phyloP scores from a whole-genome alignment of 768 basidiomycete species.

The Lactarius sanguifluus region DNA sequence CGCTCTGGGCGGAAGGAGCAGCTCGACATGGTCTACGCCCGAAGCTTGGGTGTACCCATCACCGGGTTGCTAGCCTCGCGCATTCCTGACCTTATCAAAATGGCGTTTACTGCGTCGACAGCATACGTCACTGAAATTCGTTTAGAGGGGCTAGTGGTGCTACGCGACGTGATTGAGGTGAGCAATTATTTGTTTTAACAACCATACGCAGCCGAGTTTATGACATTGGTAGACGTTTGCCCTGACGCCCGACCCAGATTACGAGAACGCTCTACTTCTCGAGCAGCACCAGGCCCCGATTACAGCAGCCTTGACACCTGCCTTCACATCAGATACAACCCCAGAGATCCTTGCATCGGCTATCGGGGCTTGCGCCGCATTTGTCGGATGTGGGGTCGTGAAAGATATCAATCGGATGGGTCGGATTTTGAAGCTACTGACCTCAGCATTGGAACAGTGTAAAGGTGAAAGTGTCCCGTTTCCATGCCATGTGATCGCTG shows the following conservation, averaged over 20 bases:
- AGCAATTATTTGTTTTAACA: constrained; percentile 18
- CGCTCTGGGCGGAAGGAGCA: constrained; percentile 79
- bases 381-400: constrained; percentile 92
- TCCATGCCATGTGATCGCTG: background rate
- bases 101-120: constrained; percentile 97
- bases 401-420: constrained; percentile 92
- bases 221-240: constrained; percentile 71
- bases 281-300: constrained; percentile 99
- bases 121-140: constrained; percentile 96
- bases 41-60: constrained; percentile 53
- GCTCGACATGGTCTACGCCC: constrained; percentile 72
- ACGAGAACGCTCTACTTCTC: constrained; percentile 82
- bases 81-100: constrained; percentile 90
- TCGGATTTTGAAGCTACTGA: constrained; percentile 86
- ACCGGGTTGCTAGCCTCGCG: constrained; percentile 76
- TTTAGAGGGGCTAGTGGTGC: constrained; percentile 82
- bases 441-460: constrained; percentile 83
- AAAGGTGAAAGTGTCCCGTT: constrained; percentile 54
- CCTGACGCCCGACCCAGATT: constrained; percentile 85
- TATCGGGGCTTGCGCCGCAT: constrained; percentile 90
- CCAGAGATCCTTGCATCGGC: constrained; percentile 94
- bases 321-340: constrained; percentile 92
- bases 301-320: constrained; percentile 94
- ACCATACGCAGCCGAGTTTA: constrained; percentile 11
- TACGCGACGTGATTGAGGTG: constrained; percentile 92